A percentile compares a stretch with the other conserved stretches of the same genome.
Conservation (phyloP, 1,139 yeast species). For the Protomyces lactucae-debilis region DNA sequence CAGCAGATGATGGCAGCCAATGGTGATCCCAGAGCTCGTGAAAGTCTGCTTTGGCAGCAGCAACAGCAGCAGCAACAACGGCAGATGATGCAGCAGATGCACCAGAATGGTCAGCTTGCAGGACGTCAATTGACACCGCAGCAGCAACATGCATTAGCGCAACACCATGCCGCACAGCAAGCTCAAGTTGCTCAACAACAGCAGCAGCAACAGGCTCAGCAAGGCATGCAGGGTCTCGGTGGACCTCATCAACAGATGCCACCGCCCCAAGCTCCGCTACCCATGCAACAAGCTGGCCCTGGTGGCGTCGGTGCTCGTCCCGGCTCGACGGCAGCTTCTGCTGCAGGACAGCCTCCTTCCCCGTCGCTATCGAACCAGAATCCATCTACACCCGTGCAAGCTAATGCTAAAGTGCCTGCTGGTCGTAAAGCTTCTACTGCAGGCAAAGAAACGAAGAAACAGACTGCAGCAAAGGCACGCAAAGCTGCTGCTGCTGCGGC, state of each 20-base stretch:
- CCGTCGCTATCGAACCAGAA: constrained; percentile 37
- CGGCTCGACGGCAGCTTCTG: constrained; percentile 27
- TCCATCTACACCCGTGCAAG: constrained; percentile 49
- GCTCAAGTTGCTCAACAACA: constrained; percentile 32
- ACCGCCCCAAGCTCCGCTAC: constrained; percentile 32
- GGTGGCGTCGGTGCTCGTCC: constrained; percentile 19
- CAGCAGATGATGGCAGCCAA: constrained; percentile 27
- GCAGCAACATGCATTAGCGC: constrained; percentile 12
- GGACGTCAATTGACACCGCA: constrained; percentile 35
- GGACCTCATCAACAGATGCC: constrained; percentile 33
- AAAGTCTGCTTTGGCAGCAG: constrained; percentile 15
- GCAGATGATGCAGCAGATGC: constrained; percentile 31
- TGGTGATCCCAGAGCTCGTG: constrained; percentile 17
- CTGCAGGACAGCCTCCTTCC: constrained; percentile 37
- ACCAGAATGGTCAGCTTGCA: constrained; percentile 36
- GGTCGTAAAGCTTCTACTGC: constrained; percentile 44
- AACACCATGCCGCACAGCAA: constrained; percentile 24
- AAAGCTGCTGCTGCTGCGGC: constrained; percentile 31
- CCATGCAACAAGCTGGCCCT: constrained; percentile 7
- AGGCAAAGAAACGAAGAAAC: constrained; percentile 35
- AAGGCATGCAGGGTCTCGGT: constrained; percentile 1
- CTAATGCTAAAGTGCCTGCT: constrained; percentile 43
- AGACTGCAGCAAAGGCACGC: constrained; percentile 34
- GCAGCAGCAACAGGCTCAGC: constrained; percentile 29
- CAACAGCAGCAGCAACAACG: constrained; percentile 34